Conservation (phyloP, 1,284 basidiomycete genomes). For the Stygiomarasmius scandens region DNA sequence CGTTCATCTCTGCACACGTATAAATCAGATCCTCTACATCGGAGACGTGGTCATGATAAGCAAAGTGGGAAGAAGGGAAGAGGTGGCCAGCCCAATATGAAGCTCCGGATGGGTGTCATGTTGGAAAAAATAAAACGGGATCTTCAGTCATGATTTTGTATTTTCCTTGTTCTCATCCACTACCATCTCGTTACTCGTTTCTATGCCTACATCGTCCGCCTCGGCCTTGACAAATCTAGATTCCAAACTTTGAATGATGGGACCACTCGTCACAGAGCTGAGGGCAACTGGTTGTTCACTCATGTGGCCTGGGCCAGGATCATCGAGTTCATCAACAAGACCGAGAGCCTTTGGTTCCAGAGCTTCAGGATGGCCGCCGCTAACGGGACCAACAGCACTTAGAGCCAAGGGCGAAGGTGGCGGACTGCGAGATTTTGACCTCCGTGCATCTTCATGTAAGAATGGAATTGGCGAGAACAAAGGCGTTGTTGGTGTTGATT, state of each 20-base stretch:
- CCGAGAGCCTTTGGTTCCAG: conserved; percentile 59
- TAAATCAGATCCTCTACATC: conserved; percentile 49
- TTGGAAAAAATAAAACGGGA: conserved; percentile 75
- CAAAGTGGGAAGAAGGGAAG: conserved; percentile 22
- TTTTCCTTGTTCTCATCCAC: conserved; percentile 71
- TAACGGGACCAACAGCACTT: conserved; percentile 32
- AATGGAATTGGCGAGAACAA: conserved; percentile 86
- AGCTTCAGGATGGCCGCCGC: conserved; percentile 33
- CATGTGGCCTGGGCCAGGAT: conserved; percentile 79
- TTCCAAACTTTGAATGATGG: conserved; percentile 60
- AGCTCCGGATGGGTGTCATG: conserved; percentile 76
- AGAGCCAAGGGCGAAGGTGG: conserved; percentile 72
- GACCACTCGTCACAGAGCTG: conserved; percentile 59
- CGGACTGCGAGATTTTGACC: conserved; percentile 74
- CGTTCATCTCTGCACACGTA: conserved; percentile 56
- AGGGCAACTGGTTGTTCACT: conserved; percentile 76
- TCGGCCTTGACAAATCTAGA: conserved; percentile 66
- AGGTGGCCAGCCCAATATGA: conserved; percentile 75
- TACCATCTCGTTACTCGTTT: conserved; percentile 40
- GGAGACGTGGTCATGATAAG: conserved; percentile 7
- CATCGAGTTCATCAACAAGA: conserved; percentile 80
- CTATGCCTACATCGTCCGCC: conserved; percentile 23
- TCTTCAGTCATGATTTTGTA: conserved; percentile 25
- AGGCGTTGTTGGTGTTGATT: conserved; percentile 69
- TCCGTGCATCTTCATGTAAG: conserved; percentile 74